Conservation (phyloP, 2,329 filamentous ascomycete genomes). For the Sporothrix pallida region DNA sequence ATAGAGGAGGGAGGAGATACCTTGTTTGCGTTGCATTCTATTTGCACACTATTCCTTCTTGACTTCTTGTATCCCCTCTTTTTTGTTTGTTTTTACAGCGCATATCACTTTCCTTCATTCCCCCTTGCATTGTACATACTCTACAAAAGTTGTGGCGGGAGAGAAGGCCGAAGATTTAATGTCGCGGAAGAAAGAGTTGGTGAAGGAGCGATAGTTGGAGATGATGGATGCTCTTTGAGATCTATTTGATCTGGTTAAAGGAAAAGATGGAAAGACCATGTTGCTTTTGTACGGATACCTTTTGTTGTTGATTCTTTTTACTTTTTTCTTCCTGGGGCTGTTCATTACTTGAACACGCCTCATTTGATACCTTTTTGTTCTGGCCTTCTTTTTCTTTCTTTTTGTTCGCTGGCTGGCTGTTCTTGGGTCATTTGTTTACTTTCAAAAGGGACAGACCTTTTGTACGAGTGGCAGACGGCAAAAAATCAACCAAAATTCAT, state of each 20-base stretch:
- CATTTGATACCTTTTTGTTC: constrained; percentile 27
- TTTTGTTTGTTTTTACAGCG: not conserved
- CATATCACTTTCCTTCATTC: too few species aligned
- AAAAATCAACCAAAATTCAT: not conserved
- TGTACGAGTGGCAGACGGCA: not conserved
- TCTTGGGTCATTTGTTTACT: not conserved
- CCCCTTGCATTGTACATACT: constrained; percentile 17
- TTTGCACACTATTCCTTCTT: not conserved
- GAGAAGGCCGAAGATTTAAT: not conserved
- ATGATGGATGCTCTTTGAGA: not conserved
- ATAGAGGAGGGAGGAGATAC: not conserved
- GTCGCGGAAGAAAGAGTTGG: constrained; percentile 1
- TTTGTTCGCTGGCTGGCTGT: not conserved
- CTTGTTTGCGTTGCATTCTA: not conserved
- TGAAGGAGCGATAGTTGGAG: not conserved
- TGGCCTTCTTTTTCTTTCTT: not conserved
- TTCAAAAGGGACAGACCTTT: not conserved
- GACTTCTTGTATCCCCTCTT: constrained; percentile 11
- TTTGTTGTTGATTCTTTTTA: not conserved
- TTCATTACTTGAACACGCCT: not conserved
- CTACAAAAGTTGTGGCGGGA: not conserved
- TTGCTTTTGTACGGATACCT: not conserved
- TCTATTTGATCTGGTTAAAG: not conserved
- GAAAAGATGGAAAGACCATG: not conserved
- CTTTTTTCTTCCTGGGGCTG: not conserved